phyloP scores from a whole-genome alignment of 257 asterid genomes.

The Ajuga chamaepitys region DNA sequence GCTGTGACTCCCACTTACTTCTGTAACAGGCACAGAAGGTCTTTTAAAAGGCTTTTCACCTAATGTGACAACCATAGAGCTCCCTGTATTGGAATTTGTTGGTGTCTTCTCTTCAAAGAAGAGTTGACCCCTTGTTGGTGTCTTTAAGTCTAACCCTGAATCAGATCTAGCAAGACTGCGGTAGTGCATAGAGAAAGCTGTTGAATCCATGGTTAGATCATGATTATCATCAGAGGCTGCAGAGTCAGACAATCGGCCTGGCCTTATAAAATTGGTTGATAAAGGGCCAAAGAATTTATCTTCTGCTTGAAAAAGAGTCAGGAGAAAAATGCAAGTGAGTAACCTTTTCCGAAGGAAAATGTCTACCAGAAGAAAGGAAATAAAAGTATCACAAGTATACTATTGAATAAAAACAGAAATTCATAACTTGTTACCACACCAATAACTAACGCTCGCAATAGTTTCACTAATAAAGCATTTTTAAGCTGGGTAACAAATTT shows the following conservation, averaged over 20 bases:
- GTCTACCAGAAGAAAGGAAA: not conserved
- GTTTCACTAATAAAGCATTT: not conserved
- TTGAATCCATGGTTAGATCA: conserved; percentile 94
- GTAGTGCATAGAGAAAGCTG: conserved; percentile 94
- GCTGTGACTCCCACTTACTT: conserved; percentile 39
- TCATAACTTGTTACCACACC: not conserved
- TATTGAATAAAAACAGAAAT: conserved; percentile 4
- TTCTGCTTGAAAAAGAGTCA: conserved; percentile 41
- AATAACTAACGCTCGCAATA: not conserved
- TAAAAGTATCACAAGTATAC: not conserved
- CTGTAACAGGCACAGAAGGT: conserved; percentile 29
- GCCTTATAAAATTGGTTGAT: conserved; percentile 81
- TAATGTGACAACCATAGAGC: conserved; percentile 56
- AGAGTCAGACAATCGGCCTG: conserved; percentile 71
- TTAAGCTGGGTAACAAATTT: not conserved
- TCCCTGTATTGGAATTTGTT: conserved; percentile 33
- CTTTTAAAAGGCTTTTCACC: conserved; percentile 29
- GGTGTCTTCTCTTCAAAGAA: conserved; percentile 74
- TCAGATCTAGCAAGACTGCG: conserved; percentile 89
- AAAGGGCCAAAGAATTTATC: conserved; percentile 94
- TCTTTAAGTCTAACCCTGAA: conserved; percentile 63
- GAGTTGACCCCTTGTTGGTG: conserved; percentile 56
- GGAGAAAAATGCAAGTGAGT: conserved; percentile 11
- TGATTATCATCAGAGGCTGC: conserved; percentile 73
- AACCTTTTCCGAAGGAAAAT: conserved; percentile 1